Percentiles rank a stretch among this genome's conserved stretches.
Evolutionary conservation across 2,329 filamentous ascomycete species (phyloP).

Genomic region (Zymoseptoria ardabiliae): DNA sequence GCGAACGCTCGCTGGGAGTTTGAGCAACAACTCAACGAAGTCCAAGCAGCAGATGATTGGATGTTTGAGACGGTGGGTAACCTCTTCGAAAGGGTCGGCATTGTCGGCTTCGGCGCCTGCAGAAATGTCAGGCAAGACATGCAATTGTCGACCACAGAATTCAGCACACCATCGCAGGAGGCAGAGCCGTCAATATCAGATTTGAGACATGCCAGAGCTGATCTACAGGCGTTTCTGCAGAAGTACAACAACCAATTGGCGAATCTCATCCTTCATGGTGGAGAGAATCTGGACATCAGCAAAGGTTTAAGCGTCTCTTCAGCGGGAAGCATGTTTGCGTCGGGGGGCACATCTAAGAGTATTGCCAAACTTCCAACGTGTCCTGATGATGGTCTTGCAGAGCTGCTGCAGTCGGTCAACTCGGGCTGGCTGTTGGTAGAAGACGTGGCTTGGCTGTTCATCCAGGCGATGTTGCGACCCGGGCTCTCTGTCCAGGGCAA

Average conservation of each 20-base stretch:
- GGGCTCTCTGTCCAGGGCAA: conserved; percentile 13
- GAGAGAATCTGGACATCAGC: conserved; percentile 21
- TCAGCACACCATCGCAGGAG: neutral
- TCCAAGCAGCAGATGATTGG: conserved; percentile 50
- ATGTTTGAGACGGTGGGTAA: conserved; percentile 48
- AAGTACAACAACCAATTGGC: conserved; percentile 24
- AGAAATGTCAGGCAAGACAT: conserved; percentile 25
- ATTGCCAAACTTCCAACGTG: conserved; percentile 11
- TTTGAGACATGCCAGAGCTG: conserved; percentile 17
- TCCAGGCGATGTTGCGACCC: conserved; percentile 45
- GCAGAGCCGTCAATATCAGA: neutral
- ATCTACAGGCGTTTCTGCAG: conserved; percentile 22
- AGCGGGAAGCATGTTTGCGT: conserved; percentile 10
- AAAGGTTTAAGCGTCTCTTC: conserved; percentile 8
- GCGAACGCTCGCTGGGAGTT: conserved; percentile 49
- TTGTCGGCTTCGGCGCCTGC: conserved; percentile 32
- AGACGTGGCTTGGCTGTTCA: conserved; percentile 48
- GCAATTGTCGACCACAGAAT: conserved; percentile 5
- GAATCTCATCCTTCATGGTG: conserved; percentile 20
- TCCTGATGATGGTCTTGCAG: conserved; percentile 29
- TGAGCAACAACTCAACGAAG: conserved; percentile 47
- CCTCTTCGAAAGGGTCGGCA: conserved; percentile 45
- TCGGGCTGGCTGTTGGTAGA: conserved; percentile 40
- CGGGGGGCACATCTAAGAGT: conserved; percentile 8
- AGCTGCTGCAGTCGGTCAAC: conserved; percentile 43